Conservation (phyloP, 441 rosid species). For the Arabidopsis hybrid region DNA sequence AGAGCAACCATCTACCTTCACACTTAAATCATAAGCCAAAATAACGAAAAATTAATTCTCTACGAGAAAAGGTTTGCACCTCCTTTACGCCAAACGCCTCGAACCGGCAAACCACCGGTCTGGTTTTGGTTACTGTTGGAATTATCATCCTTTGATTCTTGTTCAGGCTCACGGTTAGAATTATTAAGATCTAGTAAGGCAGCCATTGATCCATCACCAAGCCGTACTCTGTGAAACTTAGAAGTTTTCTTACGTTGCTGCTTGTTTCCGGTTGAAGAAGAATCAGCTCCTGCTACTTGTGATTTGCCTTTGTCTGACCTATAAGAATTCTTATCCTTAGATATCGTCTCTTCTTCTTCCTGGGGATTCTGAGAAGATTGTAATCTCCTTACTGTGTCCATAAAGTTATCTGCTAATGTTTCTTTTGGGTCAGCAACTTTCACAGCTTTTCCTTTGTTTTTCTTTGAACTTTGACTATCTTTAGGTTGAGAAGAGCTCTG, state of each 20-base stretch:
- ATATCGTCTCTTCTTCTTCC: slow-evolving; percentile 50
- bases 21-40: too few species aligned
- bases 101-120: slow-evolving; percentile 54
- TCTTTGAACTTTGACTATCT: slow-evolving; percentile 53
- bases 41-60: neutral
- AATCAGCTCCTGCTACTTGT: slow-evolving; percentile 35
- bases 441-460: slow-evolving; percentile 62
- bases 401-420: slow-evolving; percentile 60
- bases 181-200: slow-evolving; percentile 56
- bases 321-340: slow-evolving; percentile 77
- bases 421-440: slow-evolving; percentile 47
- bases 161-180: slow-evolving; percentile 53
- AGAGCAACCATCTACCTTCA: neutral
- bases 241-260: slow-evolving; percentile 79
- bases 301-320: slow-evolving; percentile 61
- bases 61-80: slow-evolving; percentile 67
- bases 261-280: slow-evolving; percentile 39
- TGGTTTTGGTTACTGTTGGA: slow-evolving; percentile 42
- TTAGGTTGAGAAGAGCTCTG: slow-evolving; percentile 42
- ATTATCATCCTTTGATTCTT: slow-evolving; percentile 34
- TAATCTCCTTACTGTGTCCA: slow-evolving; percentile 64
- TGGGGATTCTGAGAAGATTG: slow-evolving; percentile 58
- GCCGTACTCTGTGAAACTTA: slow-evolving; percentile 72
- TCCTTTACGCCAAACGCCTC: slow-evolving; percentile 80
- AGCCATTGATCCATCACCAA: slow-evolving; percentile 84